These are phyloP conservation scores for Plasmodium gaboni DNA, from an alignment of 169 alveolate species.

Conservation along the genomic window DNA sequence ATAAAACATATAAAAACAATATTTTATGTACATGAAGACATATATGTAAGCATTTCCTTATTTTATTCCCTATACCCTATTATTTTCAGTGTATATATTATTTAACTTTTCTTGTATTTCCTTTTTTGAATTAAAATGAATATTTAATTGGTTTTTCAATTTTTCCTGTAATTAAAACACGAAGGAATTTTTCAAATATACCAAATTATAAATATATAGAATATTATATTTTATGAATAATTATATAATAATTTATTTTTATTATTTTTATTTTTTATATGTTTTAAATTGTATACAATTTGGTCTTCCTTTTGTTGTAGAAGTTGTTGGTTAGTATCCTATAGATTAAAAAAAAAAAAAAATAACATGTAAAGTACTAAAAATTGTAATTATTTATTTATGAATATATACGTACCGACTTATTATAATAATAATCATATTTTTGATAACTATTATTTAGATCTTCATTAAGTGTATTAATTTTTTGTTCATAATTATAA, in stretches of 20 bases:
- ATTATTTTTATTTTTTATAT: neutral
- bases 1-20: slow-evolving; percentile 1
- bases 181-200: neutral
- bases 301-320: slow-evolving; percentile 20
- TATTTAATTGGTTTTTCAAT: slow-evolving; percentile 19
- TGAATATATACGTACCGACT: slow-evolving; percentile 29
- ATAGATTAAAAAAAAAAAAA: neutral
- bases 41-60: neutral
- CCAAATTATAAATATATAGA: neutral
- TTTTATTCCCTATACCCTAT: slow-evolving; percentile 20
- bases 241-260: neutral
- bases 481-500: slow-evolving; percentile 29
- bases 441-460: slow-evolving; percentile 21
- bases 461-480: slow-evolving; percentile 29
- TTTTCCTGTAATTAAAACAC: slow-evolving; percentile 5
- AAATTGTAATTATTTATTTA: too few relatives aligned
- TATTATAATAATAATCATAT: slow-evolving; percentile 12
- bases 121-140: slow-evolving; percentile 7
- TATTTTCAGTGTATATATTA: slow-evolving; percentile 8
- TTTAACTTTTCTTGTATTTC: slow-evolving; percentile 21
- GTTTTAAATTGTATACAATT: neutral
- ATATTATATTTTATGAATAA: neutral
- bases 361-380: neutral
- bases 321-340: neutral
- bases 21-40: neutral